Evolutionary conservation across 768 basidiomycete species (phyloP), one percentile per base, ranked within the genome.

Genomic region (Podaxis rugospora): DNA sequence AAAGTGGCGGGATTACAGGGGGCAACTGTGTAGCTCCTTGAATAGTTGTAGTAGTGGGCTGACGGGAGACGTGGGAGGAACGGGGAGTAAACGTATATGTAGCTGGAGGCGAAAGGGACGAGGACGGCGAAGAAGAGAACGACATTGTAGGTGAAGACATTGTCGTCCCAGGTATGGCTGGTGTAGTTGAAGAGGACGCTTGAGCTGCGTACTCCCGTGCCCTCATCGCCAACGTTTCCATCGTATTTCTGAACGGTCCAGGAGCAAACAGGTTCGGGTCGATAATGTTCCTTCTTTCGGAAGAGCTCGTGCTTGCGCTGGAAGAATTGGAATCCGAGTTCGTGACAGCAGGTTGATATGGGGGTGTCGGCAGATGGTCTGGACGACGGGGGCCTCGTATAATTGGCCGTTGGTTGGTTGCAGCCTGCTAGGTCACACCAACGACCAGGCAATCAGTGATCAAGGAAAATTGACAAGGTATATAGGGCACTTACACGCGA

Each of bases 211-310:
- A 18, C 37, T 61, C 46, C 14, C 61, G 54, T 57, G 61, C 36
- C 67, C 68, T 47, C 64, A 18, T 61, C 4, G 69, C 67, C 3
- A 70, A 57, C 39, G 77, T 72, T 57, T 78, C 76, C 61, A 84
- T 70, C 1, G 82, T 81, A 53, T 78, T 78, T 27, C 80, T 69
- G 71, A 82, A 82, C 1, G 79, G 78, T 3, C 82, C 81, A 47
- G 80, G 76, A 7, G 74, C 73, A 63, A 78, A 79, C 1, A 72
- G 67, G 11, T 74, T 69, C 0, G 76, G 71, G 63, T 79, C 69
- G 11, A 78, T 61, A 5, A 55, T 49, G 3, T 49, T 49, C 23
- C 52, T 53, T 18, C 44, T 47, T 13, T 55, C 59, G 16, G 42
- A 44, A 44, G 42, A 44, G 14, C n/a, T 16, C 14, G 42, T 44